phyloP scores from a whole-genome alignment of 192 early-diverging fungal species.

The Entomortierella parvispora region DNA sequence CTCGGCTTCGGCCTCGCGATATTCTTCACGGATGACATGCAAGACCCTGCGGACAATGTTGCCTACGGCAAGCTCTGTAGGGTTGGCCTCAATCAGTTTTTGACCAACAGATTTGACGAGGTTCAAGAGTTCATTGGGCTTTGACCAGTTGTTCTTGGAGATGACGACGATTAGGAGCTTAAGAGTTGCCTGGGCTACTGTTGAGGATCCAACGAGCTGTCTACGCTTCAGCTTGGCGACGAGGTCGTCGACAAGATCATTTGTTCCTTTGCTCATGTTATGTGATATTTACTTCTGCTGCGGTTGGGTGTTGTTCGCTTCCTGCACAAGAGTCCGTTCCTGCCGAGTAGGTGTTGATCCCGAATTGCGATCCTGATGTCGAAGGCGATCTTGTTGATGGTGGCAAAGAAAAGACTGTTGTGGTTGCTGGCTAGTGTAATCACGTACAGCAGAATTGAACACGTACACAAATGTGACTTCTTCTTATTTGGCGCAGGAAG shows the following conservation, averaged over 20 bases:
- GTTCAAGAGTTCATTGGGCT: constrained; percentile 62
- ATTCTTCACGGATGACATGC: constrained; percentile 80
- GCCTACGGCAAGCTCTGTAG: constrained; percentile 82
- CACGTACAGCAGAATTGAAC: no score
- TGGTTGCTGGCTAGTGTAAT: no score
- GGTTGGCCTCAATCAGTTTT: constrained; percentile 75
- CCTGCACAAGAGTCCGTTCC: no score
- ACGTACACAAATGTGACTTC: no score
- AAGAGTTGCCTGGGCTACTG: constrained; percentile 76
- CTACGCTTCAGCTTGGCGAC: constrained; percentile 62
- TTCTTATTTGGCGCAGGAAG: no score
- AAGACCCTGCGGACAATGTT: constrained; percentile 87
- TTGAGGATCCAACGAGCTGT: constrained; percentile 70
- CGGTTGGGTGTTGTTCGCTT: no score
- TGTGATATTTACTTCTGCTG: no score
- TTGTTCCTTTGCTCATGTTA: constrained; percentile 29
- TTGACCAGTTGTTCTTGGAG: constrained; percentile 75
- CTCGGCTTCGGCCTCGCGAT: constrained; percentile 33
- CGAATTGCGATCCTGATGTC: no score
- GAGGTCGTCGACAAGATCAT: constrained; percentile 54
- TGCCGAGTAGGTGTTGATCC: no score
- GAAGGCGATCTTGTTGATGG: not conserved
- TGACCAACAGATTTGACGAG: constrained; percentile 74
- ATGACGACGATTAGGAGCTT: constrained; percentile 78
- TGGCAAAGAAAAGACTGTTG: no score